Evolutionary conservation across 2,329 filamentous ascomycete genomes (phyloP), one percentile per base, ranked within the genome.

Genomic region (Talaromyces marneffei): DNA sequence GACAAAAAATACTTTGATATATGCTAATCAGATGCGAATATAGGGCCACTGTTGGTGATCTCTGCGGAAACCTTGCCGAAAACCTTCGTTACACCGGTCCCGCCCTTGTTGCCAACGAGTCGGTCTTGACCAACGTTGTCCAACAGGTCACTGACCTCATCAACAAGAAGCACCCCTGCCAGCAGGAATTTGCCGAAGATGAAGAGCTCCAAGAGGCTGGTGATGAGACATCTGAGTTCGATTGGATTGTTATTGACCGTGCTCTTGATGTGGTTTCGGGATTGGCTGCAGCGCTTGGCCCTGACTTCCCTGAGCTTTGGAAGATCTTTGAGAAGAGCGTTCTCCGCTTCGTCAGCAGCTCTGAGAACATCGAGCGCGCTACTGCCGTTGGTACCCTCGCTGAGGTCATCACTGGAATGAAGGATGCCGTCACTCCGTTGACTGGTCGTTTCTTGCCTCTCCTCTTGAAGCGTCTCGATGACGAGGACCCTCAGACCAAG

Each of bases 221-320:
- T 60, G 81, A 86, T 55, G 93, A 92, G 73, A 89, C 89, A 31
- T 96, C 93, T 2, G 94, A 99, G 79, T 96, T 96, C 71, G 94
- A 97, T 80, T 97, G 94, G 94, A 85, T 97, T 18, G 88, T 96
- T 57, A 89, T 97, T 59, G 94, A 99, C 79, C 96, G 92, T 9
- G 92, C 91, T 37, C 85, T 97, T 60, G 94, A 97, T 66, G 91
- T 96, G 52, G 82, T 97, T 56, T 91, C 91, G 57, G 91, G 90
- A 39, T 84, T 97, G 42, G 87, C 92, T 20, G 85, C 86, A 52
- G 91, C 91, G 33, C 86, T 97, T 14, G 94, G 94, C 40, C 75
- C 83, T 23, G 86, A 87, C 67, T 97, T 97, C 70, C 83, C 83
- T 60, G 89, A 96, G 79, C 82, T 97, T 64, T 97, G 92, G 91